Base-by-base conservation (phyloP, 192 early-diverging fungal genomes). In the Coemansia sp. region DNA sequence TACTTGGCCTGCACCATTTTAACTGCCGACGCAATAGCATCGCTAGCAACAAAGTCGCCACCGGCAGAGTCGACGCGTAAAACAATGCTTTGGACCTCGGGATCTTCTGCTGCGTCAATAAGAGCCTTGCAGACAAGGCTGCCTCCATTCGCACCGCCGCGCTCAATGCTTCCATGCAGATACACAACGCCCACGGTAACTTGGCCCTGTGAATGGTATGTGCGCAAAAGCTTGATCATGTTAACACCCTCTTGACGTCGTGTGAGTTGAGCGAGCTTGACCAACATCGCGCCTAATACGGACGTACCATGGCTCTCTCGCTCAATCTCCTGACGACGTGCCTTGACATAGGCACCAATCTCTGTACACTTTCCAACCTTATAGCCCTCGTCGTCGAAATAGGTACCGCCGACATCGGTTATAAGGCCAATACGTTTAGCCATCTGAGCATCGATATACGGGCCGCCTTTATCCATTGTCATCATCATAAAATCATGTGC, bases 21-120 rank as follows among this genome's bases (percentile, higher is more conserved):
- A 15, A 91, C 83, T 0, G 88, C 85, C 24, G 87, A 88, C 57
- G 84, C 87, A 60, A 93, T 90, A 3, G 88, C 90, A 31, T 92
- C 91, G 62, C 86, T 87, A 3, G 90, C 89, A 50, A 89, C 76
- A 9, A 84, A 81, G 57, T 91, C 90, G 61, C 91, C 90, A 20
- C 91, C 91, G 44, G 87, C 86, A 62, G 89, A 88, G 68, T 91
- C 88, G n/a, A 93, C 88, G 50, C 91, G 85, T 44, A 93, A 34
- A 7, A 93, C 89, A 46, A 93, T 79, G 5, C 85, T 87, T 8
- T 85, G 85, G 31, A 92, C 86, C 2, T 68, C 44, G 12, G 75
- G 65, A 57, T 92, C 87, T 29, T 74, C 68, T 4, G 87, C 90
- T 1, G 90, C 89, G 11, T 91, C 81, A 15, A 69, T 36, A 38